Evolutionary conservation across 129 eudicot genomes (phyloP).

Genomic region (Erigeron canadensis): DNA sequence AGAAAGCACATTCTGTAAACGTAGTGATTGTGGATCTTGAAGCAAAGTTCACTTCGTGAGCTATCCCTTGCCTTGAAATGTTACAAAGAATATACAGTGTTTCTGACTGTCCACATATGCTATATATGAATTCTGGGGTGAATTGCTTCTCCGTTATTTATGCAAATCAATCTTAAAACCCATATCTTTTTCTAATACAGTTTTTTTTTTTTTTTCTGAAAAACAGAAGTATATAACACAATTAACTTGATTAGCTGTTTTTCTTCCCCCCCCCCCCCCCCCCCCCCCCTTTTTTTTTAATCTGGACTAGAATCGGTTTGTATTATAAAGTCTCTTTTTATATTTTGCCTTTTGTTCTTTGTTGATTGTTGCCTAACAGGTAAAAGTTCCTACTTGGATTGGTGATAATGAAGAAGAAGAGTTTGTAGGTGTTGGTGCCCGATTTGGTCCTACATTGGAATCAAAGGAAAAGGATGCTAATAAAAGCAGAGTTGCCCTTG

Average conservation of each 20-base stretch:
- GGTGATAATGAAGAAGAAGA: conserved; percentile 68
- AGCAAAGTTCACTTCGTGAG: neutral
- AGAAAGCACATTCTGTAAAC: conserved; percentile 8
- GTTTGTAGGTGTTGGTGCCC: conserved; percentile 97
- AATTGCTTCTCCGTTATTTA: neutral
- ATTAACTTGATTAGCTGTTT: too few relatives aligned
- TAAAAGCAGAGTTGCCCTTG: conserved; percentile 73
- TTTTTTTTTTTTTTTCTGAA: too few relatives aligned
- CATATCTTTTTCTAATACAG: too few relatives aligned
- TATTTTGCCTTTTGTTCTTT: conserved; percentile 16
- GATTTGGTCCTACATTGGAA: conserved; percentile 96
- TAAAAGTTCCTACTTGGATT: conserved; percentile 88
- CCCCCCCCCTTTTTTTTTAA: too few relatives aligned
- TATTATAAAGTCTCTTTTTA: neutral
- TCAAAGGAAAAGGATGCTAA: conserved; percentile 93
- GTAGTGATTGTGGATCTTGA: conserved; percentile 5
- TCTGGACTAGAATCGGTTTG: neutral
- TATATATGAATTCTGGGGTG: neutral
- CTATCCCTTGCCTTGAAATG: neutral
- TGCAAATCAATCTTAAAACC: neutral
- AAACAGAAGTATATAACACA: too few relatives aligned
- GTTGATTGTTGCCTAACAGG: conserved; percentile 48
- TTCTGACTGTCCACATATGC: neutral
- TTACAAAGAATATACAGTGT: neutral
- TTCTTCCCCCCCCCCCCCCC: too few relatives aligned